Conservation (phyloP, 2,329 filamentous ascomycete species). For the Hymenoscyphus repandus region DNA sequence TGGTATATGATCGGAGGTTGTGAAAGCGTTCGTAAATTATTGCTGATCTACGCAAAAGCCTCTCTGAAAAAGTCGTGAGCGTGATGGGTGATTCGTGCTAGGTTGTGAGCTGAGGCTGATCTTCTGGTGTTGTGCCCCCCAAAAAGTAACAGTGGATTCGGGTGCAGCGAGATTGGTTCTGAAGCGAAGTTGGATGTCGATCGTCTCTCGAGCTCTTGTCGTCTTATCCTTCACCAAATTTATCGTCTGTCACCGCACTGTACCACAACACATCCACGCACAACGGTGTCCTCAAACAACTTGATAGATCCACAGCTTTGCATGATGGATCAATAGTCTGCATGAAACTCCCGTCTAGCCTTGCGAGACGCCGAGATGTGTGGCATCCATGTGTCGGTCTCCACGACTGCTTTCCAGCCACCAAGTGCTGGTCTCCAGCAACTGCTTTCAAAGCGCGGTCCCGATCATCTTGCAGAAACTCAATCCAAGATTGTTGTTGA, state of each 20-base stretch:
- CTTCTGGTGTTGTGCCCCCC: slow-evolving; percentile 1
- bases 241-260: no score
- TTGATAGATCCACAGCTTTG: not conserved
- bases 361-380: slow-evolving; percentile 42
- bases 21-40: not conserved
- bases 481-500: slow-evolving; percentile 28
- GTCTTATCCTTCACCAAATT: no score
- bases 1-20: not conserved
- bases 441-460: slow-evolving; percentile 51
- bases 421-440: slow-evolving; percentile 36
- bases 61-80: no score
- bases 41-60: not conserved
- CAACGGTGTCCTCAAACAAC: not conserved
- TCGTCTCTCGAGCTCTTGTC: not conserved
- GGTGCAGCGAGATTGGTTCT: not conserved
- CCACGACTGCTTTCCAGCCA: slow-evolving; percentile 29
- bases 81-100: no score
- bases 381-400: slow-evolving; percentile 52
- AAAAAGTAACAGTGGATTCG: slow-evolving; percentile 1
- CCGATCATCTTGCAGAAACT: slow-evolving; percentile 49
- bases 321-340: not conserved
- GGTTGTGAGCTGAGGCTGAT: no score
- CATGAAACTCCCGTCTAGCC: not conserved
- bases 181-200: slow-evolving; percentile 5
- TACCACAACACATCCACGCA: not conserved